Evolutionary conservation across 495 filamentous ascomycete species (phyloP).

Genomic region (Chlorociboria aeruginascens): DNA sequence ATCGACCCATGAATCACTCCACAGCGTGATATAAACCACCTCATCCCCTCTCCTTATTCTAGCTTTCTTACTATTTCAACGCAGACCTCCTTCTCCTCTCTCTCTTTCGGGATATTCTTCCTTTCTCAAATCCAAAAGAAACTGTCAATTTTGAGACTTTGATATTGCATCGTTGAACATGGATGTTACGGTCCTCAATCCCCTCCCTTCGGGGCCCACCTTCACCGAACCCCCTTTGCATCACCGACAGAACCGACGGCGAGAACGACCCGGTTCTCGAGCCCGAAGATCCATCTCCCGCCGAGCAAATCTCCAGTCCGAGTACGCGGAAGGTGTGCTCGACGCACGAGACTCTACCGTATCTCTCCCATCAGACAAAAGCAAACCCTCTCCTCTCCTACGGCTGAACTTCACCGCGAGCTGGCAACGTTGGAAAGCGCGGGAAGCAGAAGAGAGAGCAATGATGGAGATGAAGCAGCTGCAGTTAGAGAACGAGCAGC

Average conservation of each 20-base stretch:
- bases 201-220: conserved; percentile 2
- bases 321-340: conserved; percentile 10
- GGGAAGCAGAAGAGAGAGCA: conserved; percentile 15
- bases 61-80: conserved; percentile 5
- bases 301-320: conserved; percentile 8
- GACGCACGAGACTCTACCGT: conserved; percentile 11
- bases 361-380: conserved; percentile 13
- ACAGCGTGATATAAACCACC: conserved; percentile 6
- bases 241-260: conserved; percentile 17
- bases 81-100: conserved; percentile 11
- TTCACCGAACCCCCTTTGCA: conserved; percentile 9
- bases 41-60: background rate
- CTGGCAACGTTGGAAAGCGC: conserved; percentile 20
- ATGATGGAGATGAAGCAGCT: conserved; percentile 13
- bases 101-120: conserved; percentile 3
- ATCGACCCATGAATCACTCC: conserved; percentile 1
- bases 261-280: conserved; percentile 19
- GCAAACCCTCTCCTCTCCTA: conserved; percentile 15
- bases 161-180: no score
- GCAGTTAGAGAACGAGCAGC: conserved; percentile 12
- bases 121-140: background rate
- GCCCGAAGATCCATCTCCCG: conserved; percentile 15
- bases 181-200: background rate
- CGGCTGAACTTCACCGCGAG: conserved; percentile 18
- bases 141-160: no score